phyloP scores from a whole-genome alignment of 352 stramenopile species.

The Blastocystis sp. region DNA sequence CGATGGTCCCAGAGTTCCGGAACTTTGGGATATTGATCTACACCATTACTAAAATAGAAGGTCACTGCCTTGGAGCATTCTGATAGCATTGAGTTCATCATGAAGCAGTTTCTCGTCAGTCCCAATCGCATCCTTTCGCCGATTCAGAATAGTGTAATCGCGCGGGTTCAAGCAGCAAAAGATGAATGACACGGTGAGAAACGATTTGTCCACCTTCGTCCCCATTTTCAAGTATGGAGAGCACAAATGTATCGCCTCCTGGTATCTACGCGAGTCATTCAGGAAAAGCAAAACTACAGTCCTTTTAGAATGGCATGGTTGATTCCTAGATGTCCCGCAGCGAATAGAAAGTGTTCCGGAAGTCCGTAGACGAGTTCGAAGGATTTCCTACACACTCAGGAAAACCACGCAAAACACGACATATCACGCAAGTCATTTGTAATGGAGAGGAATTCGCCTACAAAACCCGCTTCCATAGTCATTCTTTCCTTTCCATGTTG shows the following conservation, averaged over 20 bases:
- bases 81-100: not conserved
- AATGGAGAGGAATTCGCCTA: constrained; percentile 2
- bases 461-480: not conserved
- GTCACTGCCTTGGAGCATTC: constrained; percentile 10
- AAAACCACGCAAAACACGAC: not conserved
- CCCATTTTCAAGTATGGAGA: not conserved
- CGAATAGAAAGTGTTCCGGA: not conserved
- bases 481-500: constrained; percentile 2
- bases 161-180: constrained; percentile 52
- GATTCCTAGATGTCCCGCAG: constrained; percentile 35
- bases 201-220: not conserved
- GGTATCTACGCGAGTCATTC: not conserved
- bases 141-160: constrained; percentile 38
- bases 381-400: not conserved
- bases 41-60: not conserved
- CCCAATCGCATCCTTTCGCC: constrained; percentile 42
- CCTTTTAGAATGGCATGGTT: not conserved
- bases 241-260: not conserved
- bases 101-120: not conserved
- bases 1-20: constrained; percentile 61
- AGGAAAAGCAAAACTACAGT: not conserved
- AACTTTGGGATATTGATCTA: constrained; percentile 66
- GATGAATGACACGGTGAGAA: constrained; percentile 23
- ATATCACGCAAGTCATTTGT: constrained; percentile 22
- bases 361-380: not conserved